Conservation (phyloP, 176 grass and related monocot species). For the Phragmites australis region DNA sequence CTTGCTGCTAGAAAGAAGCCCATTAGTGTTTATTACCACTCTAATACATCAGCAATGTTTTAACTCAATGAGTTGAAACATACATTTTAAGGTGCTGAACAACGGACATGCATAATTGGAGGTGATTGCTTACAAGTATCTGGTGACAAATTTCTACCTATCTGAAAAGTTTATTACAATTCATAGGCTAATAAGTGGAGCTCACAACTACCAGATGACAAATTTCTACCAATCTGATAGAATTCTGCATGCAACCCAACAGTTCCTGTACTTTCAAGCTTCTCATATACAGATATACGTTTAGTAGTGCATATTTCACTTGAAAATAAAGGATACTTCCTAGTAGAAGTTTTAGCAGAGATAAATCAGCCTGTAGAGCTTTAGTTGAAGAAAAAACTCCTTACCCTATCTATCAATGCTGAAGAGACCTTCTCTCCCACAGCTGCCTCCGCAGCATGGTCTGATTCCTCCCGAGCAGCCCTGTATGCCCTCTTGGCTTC, state of each 20-base stretch:
- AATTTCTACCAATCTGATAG: neutral
- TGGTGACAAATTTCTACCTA: neutral
- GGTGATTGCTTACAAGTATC: slow-evolving; percentile 14
- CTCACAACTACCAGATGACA: slow-evolving; percentile 1
- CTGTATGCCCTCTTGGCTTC: slow-evolving; percentile 83
- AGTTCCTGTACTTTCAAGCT: slow-evolving; percentile 2
- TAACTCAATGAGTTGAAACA: slow-evolving; percentile 7
- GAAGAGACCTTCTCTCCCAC: slow-evolving; percentile 73
- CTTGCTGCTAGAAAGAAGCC: neutral
- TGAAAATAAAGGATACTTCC: slow-evolving; percentile 15
- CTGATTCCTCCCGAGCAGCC: slow-evolving; percentile 74
- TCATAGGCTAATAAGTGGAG: neutral
- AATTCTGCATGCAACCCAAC: neutral
- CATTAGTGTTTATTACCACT: neutral
- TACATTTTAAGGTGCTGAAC: neutral
- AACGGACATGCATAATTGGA: neutral
- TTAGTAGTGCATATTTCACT: neutral
- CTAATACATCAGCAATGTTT: slow-evolving; percentile 1
- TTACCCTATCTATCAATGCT: slow-evolving; percentile 91
- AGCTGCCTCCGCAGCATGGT: slow-evolving; percentile 72
- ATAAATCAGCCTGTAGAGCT: neutral
- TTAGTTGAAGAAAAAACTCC: slow-evolving; percentile 17
- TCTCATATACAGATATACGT: neutral
- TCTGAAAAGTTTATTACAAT: neutral
- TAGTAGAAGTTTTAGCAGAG: slow-evolving; percentile 18